Conservation (phyloP, 176 grass and related monocot genomes). For the Avena atlantica region DNA sequence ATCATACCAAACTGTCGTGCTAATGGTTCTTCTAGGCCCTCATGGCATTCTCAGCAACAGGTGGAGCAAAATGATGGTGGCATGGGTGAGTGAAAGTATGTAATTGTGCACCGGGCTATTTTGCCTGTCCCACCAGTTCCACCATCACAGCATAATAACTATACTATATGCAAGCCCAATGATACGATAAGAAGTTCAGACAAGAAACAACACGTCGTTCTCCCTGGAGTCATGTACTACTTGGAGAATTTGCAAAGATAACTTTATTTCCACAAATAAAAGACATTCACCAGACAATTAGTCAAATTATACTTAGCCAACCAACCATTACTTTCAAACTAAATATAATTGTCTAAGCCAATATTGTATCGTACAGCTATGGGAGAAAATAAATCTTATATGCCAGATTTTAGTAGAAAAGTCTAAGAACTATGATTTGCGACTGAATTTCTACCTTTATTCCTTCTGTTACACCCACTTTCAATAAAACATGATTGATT, state of each 20-base stretch:
- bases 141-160: constrained; percentile 35
- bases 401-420: constrained; percentile 33
- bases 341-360: constrained; percentile 30
- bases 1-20: constrained; percentile 35
- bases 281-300: constrained; percentile 38
- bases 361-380: constrained; percentile 8
- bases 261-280: constrained; percentile 50
- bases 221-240: constrained; percentile 24
- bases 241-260: constrained; percentile 36
- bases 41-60: constrained; percentile 26
- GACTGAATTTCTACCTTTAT: constrained; percentile 53
- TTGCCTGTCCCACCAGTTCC: constrained; percentile 45
- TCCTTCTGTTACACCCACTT: constrained; percentile 56
- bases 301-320: constrained; percentile 48
- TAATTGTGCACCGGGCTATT: constrained; percentile 41
- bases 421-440: constrained; percentile 38
- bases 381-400: constrained; percentile 43
- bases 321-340: constrained; percentile 5
- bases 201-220: constrained; percentile 19
- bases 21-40: constrained; percentile 42
- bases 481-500: constrained; percentile 49
- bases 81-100: constrained; percentile 48
- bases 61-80: constrained; percentile 49
- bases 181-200: constrained; percentile 35
- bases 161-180: constrained; percentile 3